Conservation (phyloP, 2,329 filamentous ascomycete genomes). For the Diaporthe velutina region DNA sequence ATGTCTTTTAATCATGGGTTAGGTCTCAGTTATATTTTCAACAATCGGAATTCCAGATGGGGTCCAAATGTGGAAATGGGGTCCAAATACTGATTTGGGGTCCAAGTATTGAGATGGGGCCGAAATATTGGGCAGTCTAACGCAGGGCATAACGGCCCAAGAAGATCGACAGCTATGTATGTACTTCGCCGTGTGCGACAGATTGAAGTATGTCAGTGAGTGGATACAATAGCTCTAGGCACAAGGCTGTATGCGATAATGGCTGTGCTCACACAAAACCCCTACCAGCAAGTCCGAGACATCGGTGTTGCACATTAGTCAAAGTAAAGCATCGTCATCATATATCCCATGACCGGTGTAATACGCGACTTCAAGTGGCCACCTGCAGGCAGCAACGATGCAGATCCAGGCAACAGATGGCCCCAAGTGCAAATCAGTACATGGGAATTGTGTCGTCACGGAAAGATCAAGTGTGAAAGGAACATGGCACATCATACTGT, state of each 20-base stretch:
- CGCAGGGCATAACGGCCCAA: not conserved
- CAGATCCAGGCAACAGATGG: too few species aligned
- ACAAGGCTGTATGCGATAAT: not conserved
- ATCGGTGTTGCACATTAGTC: not conserved
- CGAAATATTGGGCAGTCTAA: not conserved
- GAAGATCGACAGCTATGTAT: not conserved
- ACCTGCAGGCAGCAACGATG: not conserved
- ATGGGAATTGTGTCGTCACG: not conserved
- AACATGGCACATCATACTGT: not conserved
- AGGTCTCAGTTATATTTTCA: not conserved
- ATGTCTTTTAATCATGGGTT: not conserved
- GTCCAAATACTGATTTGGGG: not conserved
- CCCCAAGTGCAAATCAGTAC: not conserved
- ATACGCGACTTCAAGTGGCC: too few species aligned
- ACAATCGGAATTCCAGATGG: not conserved
- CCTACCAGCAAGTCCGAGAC: too few species aligned
- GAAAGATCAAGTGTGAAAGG: not conserved
- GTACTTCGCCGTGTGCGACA: not conserved
- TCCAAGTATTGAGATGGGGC: not conserved
- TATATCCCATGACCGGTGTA: too few species aligned
- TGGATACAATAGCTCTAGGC: not conserved
- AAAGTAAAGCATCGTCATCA: too few species aligned
- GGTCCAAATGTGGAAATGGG: not conserved
- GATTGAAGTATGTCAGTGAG: not conserved
- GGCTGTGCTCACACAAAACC: too few species aligned